Evolutionary conservation across 805 yeast species (phyloP).

Genomic region (Wickerhamiella australiensis): DNA sequence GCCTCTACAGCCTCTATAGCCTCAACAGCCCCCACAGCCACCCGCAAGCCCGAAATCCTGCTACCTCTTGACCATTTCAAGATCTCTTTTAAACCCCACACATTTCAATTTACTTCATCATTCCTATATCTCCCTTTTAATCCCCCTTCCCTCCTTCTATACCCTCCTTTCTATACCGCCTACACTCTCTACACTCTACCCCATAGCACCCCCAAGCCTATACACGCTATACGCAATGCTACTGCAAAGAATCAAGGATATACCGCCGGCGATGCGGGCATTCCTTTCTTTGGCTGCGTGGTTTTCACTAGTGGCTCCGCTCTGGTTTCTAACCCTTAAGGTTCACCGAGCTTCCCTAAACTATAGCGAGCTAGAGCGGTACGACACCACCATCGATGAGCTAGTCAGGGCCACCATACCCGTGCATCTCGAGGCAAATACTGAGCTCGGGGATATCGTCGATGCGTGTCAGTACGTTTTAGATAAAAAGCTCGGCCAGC

Average conservation of each 20-base stretch:
- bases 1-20: no score
- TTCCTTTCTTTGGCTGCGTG: slow-evolving; percentile 15
- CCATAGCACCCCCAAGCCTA: no score
- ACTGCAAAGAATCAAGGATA: not conserved
- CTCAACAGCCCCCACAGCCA: no score
- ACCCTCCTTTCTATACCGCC: no score
- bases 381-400: slow-evolving; percentile 25
- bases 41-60: no score
- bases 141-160: no score
- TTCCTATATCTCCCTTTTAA: no score
- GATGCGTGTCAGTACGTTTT: slow-evolving; percentile 42
- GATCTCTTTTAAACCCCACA: no score
- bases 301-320: slow-evolving; percentile 33
- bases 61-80: no score
- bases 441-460: slow-evolving; percentile 55
- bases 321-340: slow-evolving; percentile 49
- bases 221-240: not conserved
- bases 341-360: slow-evolving; percentile 55
- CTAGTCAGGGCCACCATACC: slow-evolving; percentile 23
- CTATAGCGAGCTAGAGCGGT: slow-evolving; percentile 31
- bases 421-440: slow-evolving; percentile 30
- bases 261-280: slow-evolving; percentile 9
- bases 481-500: slow-evolving; percentile 27
- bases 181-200: not conserved
- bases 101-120: no score